Conservation (phyloP, 1,284 basidiomycete species). For the Melanopsichium pennsylvanicum region DNA sequence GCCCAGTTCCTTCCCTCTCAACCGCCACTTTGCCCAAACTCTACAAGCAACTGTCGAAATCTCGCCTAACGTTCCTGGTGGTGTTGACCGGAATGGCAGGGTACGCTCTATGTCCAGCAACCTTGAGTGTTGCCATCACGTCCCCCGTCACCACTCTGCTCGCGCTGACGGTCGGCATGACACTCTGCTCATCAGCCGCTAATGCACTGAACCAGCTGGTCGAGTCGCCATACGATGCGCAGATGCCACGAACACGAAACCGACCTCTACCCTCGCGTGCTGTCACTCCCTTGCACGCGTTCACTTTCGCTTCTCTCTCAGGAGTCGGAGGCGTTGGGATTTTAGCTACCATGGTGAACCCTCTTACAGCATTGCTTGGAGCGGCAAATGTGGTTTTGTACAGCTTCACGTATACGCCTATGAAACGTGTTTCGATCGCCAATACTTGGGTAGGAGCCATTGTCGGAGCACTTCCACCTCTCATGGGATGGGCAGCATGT, state of each 20-base stretch:
- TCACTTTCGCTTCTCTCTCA: conserved; percentile 78
- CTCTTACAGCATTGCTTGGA: conserved; percentile 84
- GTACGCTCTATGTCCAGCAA: conserved; percentile 79
- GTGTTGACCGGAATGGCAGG: conserved; percentile 90
- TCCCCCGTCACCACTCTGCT: conserved; percentile 71
- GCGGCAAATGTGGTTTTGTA: conserved; percentile 87
- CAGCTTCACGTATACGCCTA: conserved; percentile 88
- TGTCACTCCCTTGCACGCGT: conserved; percentile 84
- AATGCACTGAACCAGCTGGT: conserved; percentile 95
- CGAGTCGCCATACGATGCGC: conserved; percentile 94
- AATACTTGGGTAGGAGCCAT: conserved; percentile 96
- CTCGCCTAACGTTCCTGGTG: conserved; percentile 84
- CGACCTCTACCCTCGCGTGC: conserved; percentile 86
- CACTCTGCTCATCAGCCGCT: conserved; percentile 88
- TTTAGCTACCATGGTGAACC: conserved; percentile 85
- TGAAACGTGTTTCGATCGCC: conserved; percentile 85
- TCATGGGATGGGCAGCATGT: conserved; percentile 98
- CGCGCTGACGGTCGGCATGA: conserved; percentile 86
- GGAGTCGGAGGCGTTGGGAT: conserved; percentile 80
- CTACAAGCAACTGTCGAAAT: conserved; percentile 87
- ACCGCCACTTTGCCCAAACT: conserved; percentile 35
- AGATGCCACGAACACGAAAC: conserved; percentile 89
- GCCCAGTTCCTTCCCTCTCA: conserved; percentile 40
- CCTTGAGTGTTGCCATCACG: conserved; percentile 22
- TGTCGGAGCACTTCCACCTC: conserved; percentile 89